These are phyloP conservation scores for Pythium rishiriense DNA, from an alignment of 352 stramenopile species.

Conservation along the genomic window DNA sequence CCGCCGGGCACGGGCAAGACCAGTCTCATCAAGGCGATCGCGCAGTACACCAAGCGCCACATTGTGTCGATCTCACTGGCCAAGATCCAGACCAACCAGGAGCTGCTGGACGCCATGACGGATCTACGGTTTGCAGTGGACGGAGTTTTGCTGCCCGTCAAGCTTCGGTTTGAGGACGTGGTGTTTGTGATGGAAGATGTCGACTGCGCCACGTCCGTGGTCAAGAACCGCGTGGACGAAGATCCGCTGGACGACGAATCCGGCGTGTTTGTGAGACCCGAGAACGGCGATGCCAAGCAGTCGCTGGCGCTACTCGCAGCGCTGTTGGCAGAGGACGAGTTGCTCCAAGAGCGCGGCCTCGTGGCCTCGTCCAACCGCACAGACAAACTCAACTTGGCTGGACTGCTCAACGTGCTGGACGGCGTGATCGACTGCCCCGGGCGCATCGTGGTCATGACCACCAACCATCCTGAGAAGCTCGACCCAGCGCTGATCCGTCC, in stretches of 20 bases:
- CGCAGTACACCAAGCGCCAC: conserved; percentile 73
- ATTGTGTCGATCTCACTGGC: conserved; percentile 75
- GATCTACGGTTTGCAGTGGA: no score
- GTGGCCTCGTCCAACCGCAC: conserved; percentile 22
- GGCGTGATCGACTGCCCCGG: conserved; percentile 87
- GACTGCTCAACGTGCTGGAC: conserved; percentile 86
- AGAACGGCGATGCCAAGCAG: background rate
- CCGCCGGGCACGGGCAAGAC: conserved; percentile 91
- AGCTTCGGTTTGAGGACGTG: no score
- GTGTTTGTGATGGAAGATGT: no score
- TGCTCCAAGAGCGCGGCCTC: conserved; percentile 5
- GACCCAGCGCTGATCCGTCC: conserved; percentile 90
- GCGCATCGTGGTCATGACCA: conserved; percentile 92
- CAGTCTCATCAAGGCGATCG: conserved; percentile 87
- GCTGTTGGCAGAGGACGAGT: conserved; percentile 19
- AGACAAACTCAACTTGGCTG: conserved; percentile 60
- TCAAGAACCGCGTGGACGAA: conserved; percentile 18
- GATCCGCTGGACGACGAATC: background rate
- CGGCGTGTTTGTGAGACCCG: background rate
- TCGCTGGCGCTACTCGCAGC: background rate
- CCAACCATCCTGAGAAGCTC: conserved; percentile 92
- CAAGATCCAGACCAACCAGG: conserved; percentile 82
- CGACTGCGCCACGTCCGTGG: conserved; percentile 41
- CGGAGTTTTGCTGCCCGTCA: no score
- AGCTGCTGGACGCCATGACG: no score